These are phyloP conservation scores for Cordyceps farinosa DNA, from an alignment of 2,329 filamentous ascomycete genomes.

Conservation along the genomic window DNA sequence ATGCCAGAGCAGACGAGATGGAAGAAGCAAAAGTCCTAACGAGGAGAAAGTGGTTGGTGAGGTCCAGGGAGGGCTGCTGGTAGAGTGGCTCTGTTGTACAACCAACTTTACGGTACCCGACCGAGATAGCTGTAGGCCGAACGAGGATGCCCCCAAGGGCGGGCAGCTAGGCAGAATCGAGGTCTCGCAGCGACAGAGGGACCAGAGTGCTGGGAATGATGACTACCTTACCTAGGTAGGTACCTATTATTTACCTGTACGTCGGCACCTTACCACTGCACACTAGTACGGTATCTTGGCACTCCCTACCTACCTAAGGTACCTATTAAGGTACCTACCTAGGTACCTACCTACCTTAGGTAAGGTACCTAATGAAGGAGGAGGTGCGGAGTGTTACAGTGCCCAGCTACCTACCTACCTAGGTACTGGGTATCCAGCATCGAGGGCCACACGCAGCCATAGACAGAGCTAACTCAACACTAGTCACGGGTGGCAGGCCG, in stretches of 20 bases:
- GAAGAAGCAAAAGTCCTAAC: not conserved
- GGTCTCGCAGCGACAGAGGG: not conserved
- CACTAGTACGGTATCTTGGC: too few relatives aligned
- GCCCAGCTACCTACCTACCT: not conserved
- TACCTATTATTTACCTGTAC: too few relatives aligned
- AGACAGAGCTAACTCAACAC: not conserved
- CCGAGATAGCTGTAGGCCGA: conserved; percentile 6
- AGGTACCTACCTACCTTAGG: too few relatives aligned
- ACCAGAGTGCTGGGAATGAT: not conserved
- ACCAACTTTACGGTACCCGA: not conserved
- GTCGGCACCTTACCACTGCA: too few relatives aligned
- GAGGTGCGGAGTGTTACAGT: not conserved
- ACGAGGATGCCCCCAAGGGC: not conserved
- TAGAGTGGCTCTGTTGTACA: not conserved
- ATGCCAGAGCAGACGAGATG: not conserved
- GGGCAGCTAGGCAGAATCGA: not conserved
- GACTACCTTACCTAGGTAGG: not conserved
- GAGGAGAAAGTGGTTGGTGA: not conserved
- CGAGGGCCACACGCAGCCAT: not conserved
- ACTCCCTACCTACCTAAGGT: too few relatives aligned
- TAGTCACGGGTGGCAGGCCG: conserved; percentile 3
- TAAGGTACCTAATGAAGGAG: too few relatives aligned
- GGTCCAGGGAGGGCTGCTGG: not conserved
- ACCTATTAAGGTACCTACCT: too few relatives aligned
- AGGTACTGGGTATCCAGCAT: not conserved